These are phyloP conservation scores for Suhomyces guaymorum DNA, from an alignment of 1,139 yeast species.

Conservation along the genomic window DNA sequence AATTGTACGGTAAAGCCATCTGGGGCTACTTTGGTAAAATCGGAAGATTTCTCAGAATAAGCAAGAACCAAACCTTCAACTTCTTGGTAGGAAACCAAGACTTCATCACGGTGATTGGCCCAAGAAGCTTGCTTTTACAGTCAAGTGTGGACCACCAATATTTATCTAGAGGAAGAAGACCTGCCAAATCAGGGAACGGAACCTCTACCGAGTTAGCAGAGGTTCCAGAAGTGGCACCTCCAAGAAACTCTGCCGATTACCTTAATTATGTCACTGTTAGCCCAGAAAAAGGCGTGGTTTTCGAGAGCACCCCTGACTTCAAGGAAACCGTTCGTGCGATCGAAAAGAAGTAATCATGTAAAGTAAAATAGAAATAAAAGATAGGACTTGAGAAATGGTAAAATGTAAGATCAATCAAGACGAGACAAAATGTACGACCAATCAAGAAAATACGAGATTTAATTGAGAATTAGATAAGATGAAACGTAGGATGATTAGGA, in stretches of 20 bases:
- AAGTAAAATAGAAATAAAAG: too few relatives aligned
- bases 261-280: conserved; percentile 47
- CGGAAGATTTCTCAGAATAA: conserved; percentile 3
- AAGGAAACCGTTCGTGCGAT: conserved; percentile 33
- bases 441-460: too few relatives aligned
- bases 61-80: conserved; percentile 14
- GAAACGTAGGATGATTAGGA: too few relatives aligned
- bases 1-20: conserved; percentile 9
- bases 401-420: too few relatives aligned
- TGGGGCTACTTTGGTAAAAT: conserved; percentile 5
- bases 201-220: neutral
- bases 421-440: too few relatives aligned
- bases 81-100: conserved; percentile 35
- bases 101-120: conserved; percentile 54
- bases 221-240: conserved; percentile 1
- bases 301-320: conserved; percentile 47
- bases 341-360: neutral
- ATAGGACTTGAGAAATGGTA: too few relatives aligned
- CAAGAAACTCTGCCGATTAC: conserved; percentile 37
- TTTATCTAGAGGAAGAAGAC: conserved; percentile 1
- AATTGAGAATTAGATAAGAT: too few relatives aligned
- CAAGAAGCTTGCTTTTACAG: conserved; percentile 55
- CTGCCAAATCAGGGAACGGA: neutral
- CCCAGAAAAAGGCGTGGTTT: conserved; percentile 40
- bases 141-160: conserved; percentile 24